Conservation (phyloP, 148 eudicot genomes). For the Cornus suecica region DNA sequence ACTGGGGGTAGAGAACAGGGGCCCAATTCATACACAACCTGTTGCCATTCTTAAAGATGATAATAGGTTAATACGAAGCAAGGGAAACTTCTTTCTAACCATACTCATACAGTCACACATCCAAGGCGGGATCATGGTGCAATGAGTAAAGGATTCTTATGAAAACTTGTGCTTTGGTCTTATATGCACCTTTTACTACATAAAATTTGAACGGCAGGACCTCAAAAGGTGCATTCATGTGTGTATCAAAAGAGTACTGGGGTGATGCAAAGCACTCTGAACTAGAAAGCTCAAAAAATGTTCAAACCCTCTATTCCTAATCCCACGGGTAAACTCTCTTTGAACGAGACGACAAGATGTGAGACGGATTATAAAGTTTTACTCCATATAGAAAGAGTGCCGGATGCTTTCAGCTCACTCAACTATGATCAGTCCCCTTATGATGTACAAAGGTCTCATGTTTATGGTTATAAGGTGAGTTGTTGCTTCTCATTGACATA, state of each 20-base stretch:
- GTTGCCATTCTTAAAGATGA: not conserved
- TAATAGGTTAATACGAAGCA: not conserved
- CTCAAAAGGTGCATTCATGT: not conserved
- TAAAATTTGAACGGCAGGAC: not conserved
- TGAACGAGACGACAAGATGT: not conserved
- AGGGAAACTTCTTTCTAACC: not conserved
- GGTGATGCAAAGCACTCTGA: slow-evolving; percentile 1
- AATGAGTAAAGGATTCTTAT: not conserved
- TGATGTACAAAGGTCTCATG: not conserved
- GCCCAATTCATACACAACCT: too few species aligned
- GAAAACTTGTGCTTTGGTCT: not conserved
- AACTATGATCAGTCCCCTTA: not conserved
- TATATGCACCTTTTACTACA: not conserved
- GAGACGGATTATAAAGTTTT: not conserved
- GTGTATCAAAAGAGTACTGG: not conserved
- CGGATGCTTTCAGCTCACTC: not conserved
- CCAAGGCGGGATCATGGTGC: not conserved
- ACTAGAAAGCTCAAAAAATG: not conserved
- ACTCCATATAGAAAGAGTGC: not conserved
- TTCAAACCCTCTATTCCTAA: slow-evolving; percentile 7
- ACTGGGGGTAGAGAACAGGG: too few species aligned
- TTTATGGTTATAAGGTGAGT: not conserved
- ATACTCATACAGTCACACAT: not conserved
- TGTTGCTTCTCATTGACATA: not conserved
- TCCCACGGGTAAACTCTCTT: not conserved